Conservation (phyloP, 78 protist genomes). For the Creolimax fragrantissima region DNA sequence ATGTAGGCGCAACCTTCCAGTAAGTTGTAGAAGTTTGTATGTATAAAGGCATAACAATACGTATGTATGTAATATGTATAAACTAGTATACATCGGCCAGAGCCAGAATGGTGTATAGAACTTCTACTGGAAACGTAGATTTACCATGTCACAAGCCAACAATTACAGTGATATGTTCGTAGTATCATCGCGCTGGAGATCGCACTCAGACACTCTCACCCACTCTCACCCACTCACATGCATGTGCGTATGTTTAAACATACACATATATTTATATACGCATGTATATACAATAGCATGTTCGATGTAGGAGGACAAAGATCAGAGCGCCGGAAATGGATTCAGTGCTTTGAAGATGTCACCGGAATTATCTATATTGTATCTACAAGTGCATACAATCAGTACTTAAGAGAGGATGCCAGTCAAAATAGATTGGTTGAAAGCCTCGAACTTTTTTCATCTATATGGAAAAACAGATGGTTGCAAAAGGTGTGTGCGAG, state of each 20-base stretch:
- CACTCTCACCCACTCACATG: background rate
- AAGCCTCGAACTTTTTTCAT: conserved; percentile 22
- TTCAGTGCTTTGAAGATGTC: conserved; percentile 55
- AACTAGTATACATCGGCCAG: no score
- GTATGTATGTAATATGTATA: no score
- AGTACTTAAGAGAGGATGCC: conserved; percentile 41
- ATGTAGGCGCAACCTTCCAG: conserved; percentile 9
- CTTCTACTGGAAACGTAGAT: no score
- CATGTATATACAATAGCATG: conserved; percentile 19
- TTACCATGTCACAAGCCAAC: no score
- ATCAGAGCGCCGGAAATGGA: conserved; percentile 70
- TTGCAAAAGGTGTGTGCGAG: background rate
- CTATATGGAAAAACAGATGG: conserved; percentile 25
- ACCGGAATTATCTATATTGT: conserved; percentile 44
- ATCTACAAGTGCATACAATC: conserved; percentile 30
- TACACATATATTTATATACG: background rate
- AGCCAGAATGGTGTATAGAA: no score
- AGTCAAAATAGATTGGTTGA: conserved; percentile 39
- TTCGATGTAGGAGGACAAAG: conserved; percentile 78
- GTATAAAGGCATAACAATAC: no score
- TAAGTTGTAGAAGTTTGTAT: background rate
- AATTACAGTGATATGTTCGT: no score
- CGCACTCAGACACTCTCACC: background rate
- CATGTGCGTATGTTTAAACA: background rate
- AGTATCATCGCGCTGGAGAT: background rate